Conservation (phyloP, 1,284 basidiomycete species). For the Ustilago bromivora region DNA sequence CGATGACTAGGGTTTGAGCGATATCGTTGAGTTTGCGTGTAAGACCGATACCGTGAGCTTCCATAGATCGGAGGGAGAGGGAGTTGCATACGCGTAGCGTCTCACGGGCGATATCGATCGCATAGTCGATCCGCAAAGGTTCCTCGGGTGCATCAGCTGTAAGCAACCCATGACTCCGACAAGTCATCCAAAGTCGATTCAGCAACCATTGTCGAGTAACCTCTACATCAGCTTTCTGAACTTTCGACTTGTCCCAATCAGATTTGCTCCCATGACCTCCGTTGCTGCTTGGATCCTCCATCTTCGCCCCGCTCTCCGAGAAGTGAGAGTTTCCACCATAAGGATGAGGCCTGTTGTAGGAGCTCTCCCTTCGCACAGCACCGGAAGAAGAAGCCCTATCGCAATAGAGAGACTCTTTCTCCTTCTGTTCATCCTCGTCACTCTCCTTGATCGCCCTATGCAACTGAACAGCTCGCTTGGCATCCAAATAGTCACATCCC, state of each 20-base stretch:
- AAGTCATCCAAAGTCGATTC: conserved; percentile 59
- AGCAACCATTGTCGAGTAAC: conserved; percentile 60
- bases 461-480: conserved; percentile 48
- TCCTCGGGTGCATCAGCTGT: conserved; percentile 38
- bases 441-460: conserved; percentile 51
- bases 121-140: conserved; percentile 51
- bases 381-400: conserved; percentile 13
- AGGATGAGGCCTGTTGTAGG: conserved; percentile 20
- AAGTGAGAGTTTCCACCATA: conserved; percentile 13
- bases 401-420: conserved; percentile 33
- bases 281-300: conserved; percentile 9
- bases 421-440: conserved; percentile 46
- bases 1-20: conserved; percentile 55
- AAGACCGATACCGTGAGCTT: conserved; percentile 60
- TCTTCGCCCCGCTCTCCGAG: conserved; percentile 3
- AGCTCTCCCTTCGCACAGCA: conserved; percentile 11
- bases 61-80: conserved; percentile 52
- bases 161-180: conserved; percentile 47
- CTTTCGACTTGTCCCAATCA: conserved; percentile 50
- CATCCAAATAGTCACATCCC: conserved; percentile 49
- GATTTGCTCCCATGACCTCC: conserved; percentile 8
- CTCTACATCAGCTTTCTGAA: conserved; percentile 60
- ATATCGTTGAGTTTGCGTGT: conserved; percentile 61
- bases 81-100: conserved; percentile 56
- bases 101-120: conserved; percentile 58